Base-by-base conservation (phyloP, 345 rosid species). In the Hibiscus syriacus region DNA sequence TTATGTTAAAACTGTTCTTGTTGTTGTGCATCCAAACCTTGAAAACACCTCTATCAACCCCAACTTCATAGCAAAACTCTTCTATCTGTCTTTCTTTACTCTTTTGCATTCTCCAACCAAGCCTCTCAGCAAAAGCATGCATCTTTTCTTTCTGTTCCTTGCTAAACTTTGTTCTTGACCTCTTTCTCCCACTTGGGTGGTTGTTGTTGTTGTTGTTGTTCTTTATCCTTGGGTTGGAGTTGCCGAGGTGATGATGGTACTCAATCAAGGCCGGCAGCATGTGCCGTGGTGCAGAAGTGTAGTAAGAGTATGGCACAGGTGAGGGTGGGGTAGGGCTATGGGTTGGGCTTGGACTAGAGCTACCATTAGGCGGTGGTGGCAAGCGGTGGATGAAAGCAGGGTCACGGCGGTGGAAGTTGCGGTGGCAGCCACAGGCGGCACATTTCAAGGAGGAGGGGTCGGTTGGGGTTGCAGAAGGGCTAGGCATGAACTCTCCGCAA, bases 391-490 rank as follows among this genome's bases (percentile, higher is more conserved):
- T 38, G 78, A 70, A 26, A 67, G 67, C 45, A 26, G 75, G 69
- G 61, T 81, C 78, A 38, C 97, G 91, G 66, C 89, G 92, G 87
- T 90, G 95, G 84, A 90, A 90, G 66, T 86, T 90, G 68, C 97
- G 97, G 81, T 91, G 97, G 79, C 97, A 91, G 43, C 96, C 93
- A 32, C 97, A 91, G 22, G 97, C 96, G 55, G 88, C 92, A 69
- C 97, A 91, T 38, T 71, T 80, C 45, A 87, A 76, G 22, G 88
- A 84, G 38, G 80, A 27, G 17, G 97, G 89, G 55, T 81, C 89
- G 7, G 67, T 41, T 56, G 70, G 69, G 19, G 71, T 36, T 1
- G 84, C 76, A 5, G 72, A 43, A 4, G 81, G 74, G 26, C 57
- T 55, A 0, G 90, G 87, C 90, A 91, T 84, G 76, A 87, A 91